These are phyloP conservation scores for Monosporascus sp. DNA, from an alignment of 2,329 filamentous ascomycete genomes.

Conservation along the genomic window DNA sequence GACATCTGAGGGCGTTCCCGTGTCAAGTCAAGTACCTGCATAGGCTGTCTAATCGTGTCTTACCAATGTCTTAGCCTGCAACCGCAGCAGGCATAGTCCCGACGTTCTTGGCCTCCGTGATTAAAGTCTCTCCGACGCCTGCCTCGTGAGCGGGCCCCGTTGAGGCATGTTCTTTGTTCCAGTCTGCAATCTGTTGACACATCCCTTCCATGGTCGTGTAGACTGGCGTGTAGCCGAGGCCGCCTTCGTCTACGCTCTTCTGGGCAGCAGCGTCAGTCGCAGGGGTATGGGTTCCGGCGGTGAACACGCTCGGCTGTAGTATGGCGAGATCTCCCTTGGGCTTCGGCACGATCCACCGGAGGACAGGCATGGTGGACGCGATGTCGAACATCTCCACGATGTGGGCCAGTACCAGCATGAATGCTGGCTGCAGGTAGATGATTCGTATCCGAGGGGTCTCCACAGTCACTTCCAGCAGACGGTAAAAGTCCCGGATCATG, in stretches of 20 bases:
- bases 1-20: too few relatives aligned
- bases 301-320: constrained; percentile 37
- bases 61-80: constrained; percentile 2
- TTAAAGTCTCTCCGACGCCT: constrained; percentile 2
- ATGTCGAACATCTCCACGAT: constrained; percentile 31
- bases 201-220: constrained; percentile 37
- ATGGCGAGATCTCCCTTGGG: constrained; percentile 29
- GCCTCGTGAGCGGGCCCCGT: background rate
- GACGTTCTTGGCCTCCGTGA: constrained; percentile 7
- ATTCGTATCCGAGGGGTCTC: constrained; percentile 26
- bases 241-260: constrained; percentile 32
- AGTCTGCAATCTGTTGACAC: constrained; percentile 33
- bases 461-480: constrained; percentile 24
- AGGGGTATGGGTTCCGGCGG: constrained; percentile 30
- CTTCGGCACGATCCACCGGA: constrained; percentile 29
- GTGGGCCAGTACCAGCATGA: constrained; percentile 33
- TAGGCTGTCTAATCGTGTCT: background rate
- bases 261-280: constrained; percentile 33
- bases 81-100: constrained; percentile 9
- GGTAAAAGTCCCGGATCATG: constrained; percentile 35
- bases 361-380: constrained; percentile 18
- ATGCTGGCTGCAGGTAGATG: constrained; percentile 26
- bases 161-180: constrained; percentile 29
- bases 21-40: too few relatives aligned
- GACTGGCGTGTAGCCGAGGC: constrained; percentile 34